phyloP scores from a whole-genome alignment of 768 basidiomycete genomes.

The Jaapia argillacea region DNA sequence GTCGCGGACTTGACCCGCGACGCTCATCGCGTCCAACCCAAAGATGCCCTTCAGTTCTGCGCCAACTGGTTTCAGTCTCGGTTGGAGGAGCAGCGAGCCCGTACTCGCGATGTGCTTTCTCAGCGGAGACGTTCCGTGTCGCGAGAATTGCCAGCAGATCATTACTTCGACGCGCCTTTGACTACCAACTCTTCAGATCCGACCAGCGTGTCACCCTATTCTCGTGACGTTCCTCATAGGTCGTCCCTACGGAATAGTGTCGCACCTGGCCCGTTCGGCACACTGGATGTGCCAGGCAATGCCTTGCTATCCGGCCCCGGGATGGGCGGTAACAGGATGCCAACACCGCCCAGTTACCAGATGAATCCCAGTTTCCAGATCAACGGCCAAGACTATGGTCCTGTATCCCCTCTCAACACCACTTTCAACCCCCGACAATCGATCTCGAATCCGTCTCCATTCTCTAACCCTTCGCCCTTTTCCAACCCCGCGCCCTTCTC shows the following conservation, averaged over 20 bases:
- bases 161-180: constrained; percentile 45
- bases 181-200: constrained; percentile 23
- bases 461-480: constrained; percentile 36
- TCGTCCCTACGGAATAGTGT: constrained; percentile 45
- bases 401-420: constrained; percentile 43
- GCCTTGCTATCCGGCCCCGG: constrained; percentile 51
- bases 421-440: constrained; percentile 14
- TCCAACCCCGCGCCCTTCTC: constrained; percentile 31
- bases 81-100: constrained; percentile 74
- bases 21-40: constrained; percentile 75
- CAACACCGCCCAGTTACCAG: constrained; percentile 43
- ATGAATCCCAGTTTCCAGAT: constrained; percentile 56
- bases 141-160: constrained; percentile 43
- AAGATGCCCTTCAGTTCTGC: constrained; percentile 86
- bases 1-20: constrained; percentile 83
- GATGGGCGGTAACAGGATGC: constrained; percentile 4
- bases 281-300: constrained; percentile 74
- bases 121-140: constrained; percentile 40
- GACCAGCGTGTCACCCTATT: constrained; percentile 34
- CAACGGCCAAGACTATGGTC: constrained; percentile 48
- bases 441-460: no score
- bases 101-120: constrained; percentile 55
- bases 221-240: constrained; percentile 33
- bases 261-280: constrained; percentile 65
- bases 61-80: constrained; percentile 92